Evolutionary conservation across 352 stramenopile species (phyloP), one percentile per base, ranked within the genome.

Genomic region (Lagenidium sp.): DNA sequence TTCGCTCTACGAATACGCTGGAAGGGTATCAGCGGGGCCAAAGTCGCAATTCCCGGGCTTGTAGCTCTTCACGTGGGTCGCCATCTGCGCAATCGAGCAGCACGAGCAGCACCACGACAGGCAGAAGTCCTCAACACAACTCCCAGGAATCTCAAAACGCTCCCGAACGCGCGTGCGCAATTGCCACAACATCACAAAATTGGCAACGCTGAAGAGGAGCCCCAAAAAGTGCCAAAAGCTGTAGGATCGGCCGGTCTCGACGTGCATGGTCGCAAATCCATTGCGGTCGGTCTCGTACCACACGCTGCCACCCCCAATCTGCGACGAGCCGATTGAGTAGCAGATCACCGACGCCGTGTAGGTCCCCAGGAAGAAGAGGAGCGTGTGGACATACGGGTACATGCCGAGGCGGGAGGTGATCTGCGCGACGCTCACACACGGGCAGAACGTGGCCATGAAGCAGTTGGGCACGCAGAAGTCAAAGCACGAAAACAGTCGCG

Each of bases 61-160:
- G 54, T 81, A 82, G 50, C 68, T 79, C 41, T 73, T 74, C 41
- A 77, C 57, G 39, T 85, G 72, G 18, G 68, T 63, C 2, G 66
- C 67, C 55, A 85, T 75, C 47, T 85, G 72, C n/a, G 72, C 67
- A 25, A 74, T 67, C 5, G 57, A 47, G 49, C 70, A 81, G 57
- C 66, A 77, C 20, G 56, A 50, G 26, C 68, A 79, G 36, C 50
- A 82, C 10, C 46, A 59, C 15, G 59, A 53, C 4, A 53, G 47
- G 41, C 58, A 4, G n/a, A 39, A 71, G 53, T 82, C 68, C 6
- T 59, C 45, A 4, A 28, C 10, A 4, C 44, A 61, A 16, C 54
- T 62, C n/a, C 72, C 72, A 21, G 60, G 63, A 41, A 85, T 81
- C 37, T 68, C 48, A 51, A 82, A 85, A 11, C 65, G 60, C 1